Evolutionary conservation across 2,329 filamentous ascomycete species (phyloP), one percentile per base, ranked within the genome.

Genomic region (Fusarium verrucosum): DNA sequence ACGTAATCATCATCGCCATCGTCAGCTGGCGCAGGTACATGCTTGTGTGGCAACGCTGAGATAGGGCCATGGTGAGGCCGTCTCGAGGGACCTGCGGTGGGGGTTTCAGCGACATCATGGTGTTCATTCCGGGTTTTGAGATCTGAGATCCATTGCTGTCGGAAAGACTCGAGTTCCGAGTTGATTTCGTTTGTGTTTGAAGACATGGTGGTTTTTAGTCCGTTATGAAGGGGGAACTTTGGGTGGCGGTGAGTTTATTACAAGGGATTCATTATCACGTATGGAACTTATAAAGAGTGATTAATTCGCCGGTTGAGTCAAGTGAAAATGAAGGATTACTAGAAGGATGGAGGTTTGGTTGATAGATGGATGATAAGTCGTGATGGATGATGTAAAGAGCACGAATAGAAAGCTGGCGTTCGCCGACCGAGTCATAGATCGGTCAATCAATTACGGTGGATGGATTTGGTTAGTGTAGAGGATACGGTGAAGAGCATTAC

Each of bases 131-230:
- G 81, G 4, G 78, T 76, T 44, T 81, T 73, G 8, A 96, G 90
- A 75, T 97, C 94, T 69, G 92, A 89, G 58, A 87, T 87, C 94
- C 94, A 97, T 82, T 92, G 85, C 72, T 87, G 85, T 66, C 94
- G 89, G 79, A 97, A 97, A 41, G 86, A 89, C 77, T 96, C 92
- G 59, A 97, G 86, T 76, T 96, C 93, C 46, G 89, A 83, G 74
- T 87, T 83, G 43, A 83, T 76, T 53, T 81, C 78, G 66, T 80
- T 74, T 30, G 52, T 40, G 42, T 64, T 58, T 47, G 66, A 54
- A 22, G 68, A 51, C 63, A 65, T 65, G 69, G 62, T 41, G n/a
- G n/a, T n/a, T n/a, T 25, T 28, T 28, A 28, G 40, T 70, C 57
- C 60, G 68, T 51, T 64, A 59, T 58, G 37, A 59, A 54, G 52